phyloP scores from a whole-genome alignment of 352 stramenopile genomes.

The Phytophthora capsici region DNA sequence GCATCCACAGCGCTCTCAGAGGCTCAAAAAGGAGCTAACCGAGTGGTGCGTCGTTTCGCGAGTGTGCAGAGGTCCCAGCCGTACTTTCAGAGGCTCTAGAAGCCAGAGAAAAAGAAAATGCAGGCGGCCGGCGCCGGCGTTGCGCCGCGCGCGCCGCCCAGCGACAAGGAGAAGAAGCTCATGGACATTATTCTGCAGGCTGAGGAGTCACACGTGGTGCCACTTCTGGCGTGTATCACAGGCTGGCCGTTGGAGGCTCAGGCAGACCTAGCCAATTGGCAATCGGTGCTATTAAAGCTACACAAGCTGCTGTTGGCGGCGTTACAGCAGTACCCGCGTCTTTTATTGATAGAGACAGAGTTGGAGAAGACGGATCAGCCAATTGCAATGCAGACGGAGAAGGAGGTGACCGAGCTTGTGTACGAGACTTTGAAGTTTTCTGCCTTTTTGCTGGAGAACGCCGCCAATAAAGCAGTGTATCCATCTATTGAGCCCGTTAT shows the following conservation, averaged over 20 bases:
- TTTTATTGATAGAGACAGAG: constrained; percentile 48
- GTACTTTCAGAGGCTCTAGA: constrained; percentile 7
- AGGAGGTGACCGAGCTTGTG: constrained; percentile 58
- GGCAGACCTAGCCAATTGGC: constrained; percentile 79
- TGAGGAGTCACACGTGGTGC: constrained; percentile 48
- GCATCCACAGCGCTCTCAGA: neutral
- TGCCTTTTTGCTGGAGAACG: constrained; percentile 80
- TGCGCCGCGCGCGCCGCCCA: constrained; percentile 46
- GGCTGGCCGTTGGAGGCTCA: constrained; percentile 86
- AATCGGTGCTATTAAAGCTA: constrained; percentile 59
- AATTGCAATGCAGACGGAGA: constrained; percentile 36
- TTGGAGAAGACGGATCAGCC: constrained; percentile 22
- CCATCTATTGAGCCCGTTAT: constrained; percentile 58
- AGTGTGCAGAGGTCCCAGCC: neutral
- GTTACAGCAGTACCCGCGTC: constrained; percentile 44
- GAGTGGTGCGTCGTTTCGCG: neutral
- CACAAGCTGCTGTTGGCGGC: constrained; percentile 53
- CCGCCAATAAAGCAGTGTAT: constrained; percentile 81
- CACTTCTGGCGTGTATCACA: constrained; percentile 70
- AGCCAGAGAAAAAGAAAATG: constrained; percentile 32
- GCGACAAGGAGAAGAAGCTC: constrained; percentile 59
- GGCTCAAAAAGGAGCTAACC: neutral
- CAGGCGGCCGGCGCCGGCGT: constrained; percentile 28
- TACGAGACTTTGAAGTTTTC: constrained; percentile 79
- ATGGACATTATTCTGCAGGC: constrained; percentile 68